These are phyloP conservation scores for Suillus americanus DNA, from an alignment of 768 basidiomycete species.

Conservation along the genomic window DNA sequence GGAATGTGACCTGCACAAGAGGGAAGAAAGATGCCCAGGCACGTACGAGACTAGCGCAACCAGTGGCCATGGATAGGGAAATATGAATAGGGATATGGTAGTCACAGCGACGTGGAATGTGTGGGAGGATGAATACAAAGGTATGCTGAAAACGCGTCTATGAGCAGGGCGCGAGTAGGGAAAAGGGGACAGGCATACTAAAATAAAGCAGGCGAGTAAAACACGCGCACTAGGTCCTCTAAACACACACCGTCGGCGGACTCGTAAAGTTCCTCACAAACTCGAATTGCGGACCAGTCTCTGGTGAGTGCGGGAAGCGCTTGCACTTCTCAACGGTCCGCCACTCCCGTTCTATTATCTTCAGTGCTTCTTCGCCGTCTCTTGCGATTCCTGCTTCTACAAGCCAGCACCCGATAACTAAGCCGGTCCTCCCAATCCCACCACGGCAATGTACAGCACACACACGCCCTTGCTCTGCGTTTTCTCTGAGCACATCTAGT, in stretches of 20 bases:
- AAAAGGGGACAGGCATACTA: not conserved
- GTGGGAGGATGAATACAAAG: not conserved
- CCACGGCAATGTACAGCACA: slow-evolving; percentile 80
- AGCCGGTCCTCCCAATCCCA: slow-evolving; percentile 68
- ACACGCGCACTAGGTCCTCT: not conserved
- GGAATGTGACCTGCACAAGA: not conserved
- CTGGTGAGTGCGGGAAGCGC: slow-evolving; percentile 73
- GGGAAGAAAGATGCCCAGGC: not conserved
- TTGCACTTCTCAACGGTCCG: slow-evolving; percentile 75
- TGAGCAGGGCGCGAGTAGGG: not conserved
- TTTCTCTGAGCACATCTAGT: slow-evolving; percentile 58
- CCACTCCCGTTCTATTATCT: slow-evolving; percentile 69
- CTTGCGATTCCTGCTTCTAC: slow-evolving; percentile 62
- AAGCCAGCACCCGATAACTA: slow-evolving; percentile 74
- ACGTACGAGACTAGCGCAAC: not conserved
- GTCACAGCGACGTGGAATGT: not conserved
- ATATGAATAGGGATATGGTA: slow-evolving; percentile 1
- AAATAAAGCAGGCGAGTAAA: not conserved
- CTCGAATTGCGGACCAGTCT: slow-evolving; percentile 77
- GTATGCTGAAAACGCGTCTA: not conserved
- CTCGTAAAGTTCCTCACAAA: slow-evolving; percentile 60
- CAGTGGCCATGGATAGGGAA: not conserved
- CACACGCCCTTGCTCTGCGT: slow-evolving; percentile 55
- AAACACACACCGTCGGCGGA: slow-evolving; percentile 3
- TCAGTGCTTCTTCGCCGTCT: slow-evolving; percentile 64